phyloP scores from a whole-genome alignment of 371 early-diverging fungal genomes.

The Mortierella sp. region DNA sequence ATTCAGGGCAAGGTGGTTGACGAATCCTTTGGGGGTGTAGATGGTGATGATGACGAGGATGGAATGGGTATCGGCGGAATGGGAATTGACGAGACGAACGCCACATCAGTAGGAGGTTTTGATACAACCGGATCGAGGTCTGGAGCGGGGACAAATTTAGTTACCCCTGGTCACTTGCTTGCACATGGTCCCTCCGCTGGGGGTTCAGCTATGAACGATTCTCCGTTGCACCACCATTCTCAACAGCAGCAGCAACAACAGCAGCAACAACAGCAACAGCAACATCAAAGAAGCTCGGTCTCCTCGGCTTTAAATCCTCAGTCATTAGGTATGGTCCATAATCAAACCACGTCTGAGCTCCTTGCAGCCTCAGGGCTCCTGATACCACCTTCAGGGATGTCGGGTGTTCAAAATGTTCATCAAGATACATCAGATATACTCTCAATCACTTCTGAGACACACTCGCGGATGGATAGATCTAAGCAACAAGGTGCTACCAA shows the following conservation, averaged over 20 bases:
- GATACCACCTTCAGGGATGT: constrained; percentile 14
- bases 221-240: constrained; percentile 11
- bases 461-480: background rate
- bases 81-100: background rate
- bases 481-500: background rate
- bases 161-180: constrained; percentile 19
- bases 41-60: background rate
- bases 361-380: constrained; percentile 24
- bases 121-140: background rate
- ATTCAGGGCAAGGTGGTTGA: constrained; percentile 21
- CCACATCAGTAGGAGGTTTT: background rate
- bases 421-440: background rate
- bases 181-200: background rate
- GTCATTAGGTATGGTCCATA: constrained; percentile 2
- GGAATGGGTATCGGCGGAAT: background rate
- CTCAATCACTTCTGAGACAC: background rate
- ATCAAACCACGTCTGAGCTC: constrained; percentile 19
- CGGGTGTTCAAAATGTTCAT: constrained; percentile 1
- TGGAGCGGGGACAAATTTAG: constrained; percentile 14
- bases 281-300: background rate
- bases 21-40: background rate
- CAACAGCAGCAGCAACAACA: constrained; percentile 10
- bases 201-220: background rate
- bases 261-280: background rate
- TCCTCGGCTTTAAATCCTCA: too few relatives aligned